A percentile compares a stretch with the other conserved stretches of the same genome.
These are phyloP conservation scores for Mesostigma viride DNA, from an alignment of 139 green algal species.

Conservation along the genomic window DNA sequence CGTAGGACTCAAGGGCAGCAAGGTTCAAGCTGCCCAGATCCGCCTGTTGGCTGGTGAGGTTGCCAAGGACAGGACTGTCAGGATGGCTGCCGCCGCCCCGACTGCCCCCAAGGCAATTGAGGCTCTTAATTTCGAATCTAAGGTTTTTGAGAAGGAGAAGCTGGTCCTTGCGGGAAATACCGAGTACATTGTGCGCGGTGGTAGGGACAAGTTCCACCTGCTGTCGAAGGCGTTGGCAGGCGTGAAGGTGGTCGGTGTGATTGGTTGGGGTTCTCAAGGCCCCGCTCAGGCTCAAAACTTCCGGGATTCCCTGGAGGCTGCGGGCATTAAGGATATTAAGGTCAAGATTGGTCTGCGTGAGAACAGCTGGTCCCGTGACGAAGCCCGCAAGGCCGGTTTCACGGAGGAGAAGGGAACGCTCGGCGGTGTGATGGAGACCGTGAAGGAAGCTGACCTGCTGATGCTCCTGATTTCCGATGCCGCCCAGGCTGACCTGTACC, in stretches of 20 bases:
- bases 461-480: conserved; percentile 96
- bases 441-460: conserved; percentile 78
- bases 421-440: conserved; percentile 87
- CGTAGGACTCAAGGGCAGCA: too few species aligned
- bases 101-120: not conserved
- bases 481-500: conserved; percentile 91
- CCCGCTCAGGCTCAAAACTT: conserved; percentile 84
- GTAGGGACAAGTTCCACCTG: conserved; percentile 77
- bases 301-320: conserved; percentile 69
- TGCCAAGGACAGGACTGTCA: too few species aligned
- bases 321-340: conserved; percentile 64
- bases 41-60: too few species aligned
- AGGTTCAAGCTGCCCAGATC: too few species aligned
- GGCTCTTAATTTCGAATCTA: conserved; percentile 42
- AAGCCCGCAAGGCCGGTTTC: conserved; percentile 83
- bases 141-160: conserved; percentile 69
- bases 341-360: conserved; percentile 80
- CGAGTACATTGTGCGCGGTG: conserved; percentile 81
- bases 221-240: conserved; percentile 76
- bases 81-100: not conserved
- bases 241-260: conserved; percentile 82
- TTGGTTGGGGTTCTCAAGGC: conserved; percentile 85
- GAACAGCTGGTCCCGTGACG: conserved; percentile 60
- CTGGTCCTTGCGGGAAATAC: conserved; percentile 61
- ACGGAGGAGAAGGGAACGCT: conserved; percentile 75